Evolutionary conservation across 768 basidiomycete species (phyloP), one percentile per base, ranked within the genome.

Genomic region (Tulasnella sp.): DNA sequence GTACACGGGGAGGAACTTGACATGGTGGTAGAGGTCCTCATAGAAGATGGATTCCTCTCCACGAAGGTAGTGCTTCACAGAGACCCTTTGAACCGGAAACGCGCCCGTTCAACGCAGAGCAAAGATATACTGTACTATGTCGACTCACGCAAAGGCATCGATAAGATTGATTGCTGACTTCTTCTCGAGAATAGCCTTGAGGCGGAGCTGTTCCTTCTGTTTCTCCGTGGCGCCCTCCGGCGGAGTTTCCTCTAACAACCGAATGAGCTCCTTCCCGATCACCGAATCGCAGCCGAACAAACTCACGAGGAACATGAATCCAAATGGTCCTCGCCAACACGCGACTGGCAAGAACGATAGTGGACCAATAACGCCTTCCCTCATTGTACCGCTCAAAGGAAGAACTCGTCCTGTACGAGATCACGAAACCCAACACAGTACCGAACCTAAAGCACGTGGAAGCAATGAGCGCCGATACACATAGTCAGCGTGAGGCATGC

Each of bases 371-470:
- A 76, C 88, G 86, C 78, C 93, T 86, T 34, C 93, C 93, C 83
- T 94, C 93, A 79, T 93, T 93, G 85, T 93, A 93, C n/a, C 80
- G 46, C 34, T 81, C 80, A 60, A 83, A 82, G 14, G 80, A 82
- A 7, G 82, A 82, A 8, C 79, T 83, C 34, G 82, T 82, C 44
- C 80, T 69, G 44, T 82, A 83, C 0, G 92, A 92, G 76, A 93
- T 90, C 48, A 93, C 89, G 82, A 93, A 93, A 89, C 93, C 93
- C 40, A 93, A 87, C 1, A 93, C 91, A 8, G 92, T 93, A 88
- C 93, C 88, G 54, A 88, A 81, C 37, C 88, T 88, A 81, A 44
- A 58, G 31, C 31, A 37, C 75, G 41, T 16, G 42, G 42, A 75
- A n/a, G 54, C 24, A n/a, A 14, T 54, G 54, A 54, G 54, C 54